Percentiles rank a stretch among this genome's conserved stretches.
phyloP scores from a whole-genome alignment of 2,329 filamentous ascomycete genomes.

The Aspergillus sp. region DNA sequence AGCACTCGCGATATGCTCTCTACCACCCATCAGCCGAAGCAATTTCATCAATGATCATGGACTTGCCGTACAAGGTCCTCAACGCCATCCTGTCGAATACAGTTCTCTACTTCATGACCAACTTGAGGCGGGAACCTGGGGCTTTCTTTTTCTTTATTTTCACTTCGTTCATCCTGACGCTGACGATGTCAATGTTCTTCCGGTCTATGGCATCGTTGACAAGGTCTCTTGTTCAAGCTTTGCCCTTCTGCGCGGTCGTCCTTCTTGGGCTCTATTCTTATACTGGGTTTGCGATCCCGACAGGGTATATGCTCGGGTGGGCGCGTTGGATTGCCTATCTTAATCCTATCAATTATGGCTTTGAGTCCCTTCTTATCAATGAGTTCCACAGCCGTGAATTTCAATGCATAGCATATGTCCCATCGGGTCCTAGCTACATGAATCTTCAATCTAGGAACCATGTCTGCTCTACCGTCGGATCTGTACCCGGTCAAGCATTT shows the following conservation, averaged over 20 bases:
- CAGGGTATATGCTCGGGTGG: conserved; percentile 68
- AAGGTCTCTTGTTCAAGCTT: conserved; percentile 57
- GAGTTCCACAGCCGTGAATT: conserved; percentile 69
- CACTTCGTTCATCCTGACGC: conserved; percentile 56
- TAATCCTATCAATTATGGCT: conserved; percentile 73
- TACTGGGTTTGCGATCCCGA: conserved; percentile 43
- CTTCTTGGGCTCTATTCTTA: conserved; percentile 42
- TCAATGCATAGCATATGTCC: conserved; percentile 45
- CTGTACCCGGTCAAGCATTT: conserved; percentile 50
- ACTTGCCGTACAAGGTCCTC: conserved; percentile 69
- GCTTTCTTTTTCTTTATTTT: conserved; percentile 77
- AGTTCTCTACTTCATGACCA: conserved; percentile 79
- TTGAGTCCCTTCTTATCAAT: conserved; percentile 76
- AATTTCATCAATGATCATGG: conserved; percentile 9
- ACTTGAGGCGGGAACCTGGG: conserved; percentile 69
- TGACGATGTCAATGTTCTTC: conserved; percentile 77
- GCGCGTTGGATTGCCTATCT: conserved; percentile 77
- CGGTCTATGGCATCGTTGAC: conserved; percentile 71
- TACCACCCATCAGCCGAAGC: conserved; percentile 14
- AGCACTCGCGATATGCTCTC: conserved; percentile 15
- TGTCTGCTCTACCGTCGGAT: conserved; percentile 58
- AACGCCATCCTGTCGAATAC: conserved; percentile 74
- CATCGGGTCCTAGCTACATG: conserved; percentile 34
- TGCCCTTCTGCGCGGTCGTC: conserved; percentile 52
- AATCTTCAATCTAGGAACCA: conserved; percentile 29